phyloP scores from a whole-genome alignment of 768 basidiomycete genomes.

The Termitomyces titanicus region DNA sequence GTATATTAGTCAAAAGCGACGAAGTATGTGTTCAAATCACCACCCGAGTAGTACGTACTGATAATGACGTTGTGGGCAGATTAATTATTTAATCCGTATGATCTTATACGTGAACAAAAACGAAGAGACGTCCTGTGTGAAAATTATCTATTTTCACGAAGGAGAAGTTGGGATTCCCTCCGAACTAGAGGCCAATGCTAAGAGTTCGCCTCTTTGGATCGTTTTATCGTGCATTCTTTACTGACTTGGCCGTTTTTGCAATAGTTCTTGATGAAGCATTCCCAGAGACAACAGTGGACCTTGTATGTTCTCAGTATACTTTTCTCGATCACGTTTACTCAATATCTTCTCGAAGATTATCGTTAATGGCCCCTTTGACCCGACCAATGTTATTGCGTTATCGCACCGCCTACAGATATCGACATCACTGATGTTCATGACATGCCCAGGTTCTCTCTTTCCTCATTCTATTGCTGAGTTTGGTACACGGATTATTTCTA shows the following conservation, averaged over 20 bases:
- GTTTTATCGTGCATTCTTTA: not conserved
- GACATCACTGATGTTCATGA: constrained; percentile 59
- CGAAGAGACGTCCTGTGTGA: constrained; percentile 67
- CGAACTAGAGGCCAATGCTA: constrained; percentile 70
- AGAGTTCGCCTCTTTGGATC: constrained; percentile 31
- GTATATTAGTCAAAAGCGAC: constrained; percentile 59
- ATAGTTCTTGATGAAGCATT: constrained; percentile 60
- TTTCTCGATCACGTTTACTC: not conserved
- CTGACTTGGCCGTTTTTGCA: not conserved
- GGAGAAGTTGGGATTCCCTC: constrained; percentile 53
- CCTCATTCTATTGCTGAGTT: constrained; percentile 42
- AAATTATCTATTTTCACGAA: constrained; percentile 65
- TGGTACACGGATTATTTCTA: constrained; percentile 45
- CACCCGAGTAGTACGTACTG: not conserved
- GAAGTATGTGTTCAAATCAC: constrained; percentile 41
- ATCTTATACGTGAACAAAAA: constrained; percentile 63
- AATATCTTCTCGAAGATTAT: constrained; percentile 33
- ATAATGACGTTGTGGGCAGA: constrained; percentile 36
- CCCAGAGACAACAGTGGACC: constrained; percentile 60
- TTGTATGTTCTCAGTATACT: constrained; percentile 33
- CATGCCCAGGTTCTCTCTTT: constrained; percentile 49
- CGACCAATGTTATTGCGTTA: constrained; percentile 44
- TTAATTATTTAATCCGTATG: constrained; percentile 61
- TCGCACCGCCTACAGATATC: constrained; percentile 47
- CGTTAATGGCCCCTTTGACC: constrained; percentile 40